Evolutionary conservation across 345 rosid genomes (phyloP).

Genomic region (Boechera retrofracta): DNA sequence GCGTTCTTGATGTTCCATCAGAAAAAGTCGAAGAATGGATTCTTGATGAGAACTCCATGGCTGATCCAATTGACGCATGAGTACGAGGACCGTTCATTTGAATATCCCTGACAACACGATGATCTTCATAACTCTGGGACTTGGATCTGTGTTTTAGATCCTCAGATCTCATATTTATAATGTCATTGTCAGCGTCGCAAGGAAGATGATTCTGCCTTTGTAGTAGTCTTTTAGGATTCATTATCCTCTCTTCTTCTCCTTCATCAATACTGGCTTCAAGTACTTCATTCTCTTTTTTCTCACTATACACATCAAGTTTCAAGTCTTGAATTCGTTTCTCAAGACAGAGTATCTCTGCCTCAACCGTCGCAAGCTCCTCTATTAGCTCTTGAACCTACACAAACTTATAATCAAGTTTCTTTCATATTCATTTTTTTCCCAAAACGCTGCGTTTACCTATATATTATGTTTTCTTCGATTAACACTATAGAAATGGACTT

Average conservation of each 20-base stretch:
- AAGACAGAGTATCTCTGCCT: conserved; percentile 78
- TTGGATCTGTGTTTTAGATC: conserved; percentile 51
- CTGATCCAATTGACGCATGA: conserved; percentile 66
- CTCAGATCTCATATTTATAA: conserved; percentile 33
- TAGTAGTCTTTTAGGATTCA: conserved; percentile 43
- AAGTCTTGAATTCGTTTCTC: conserved; percentile 73
- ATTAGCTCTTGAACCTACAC: conserved; percentile 73
- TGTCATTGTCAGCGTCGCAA: conserved; percentile 37
- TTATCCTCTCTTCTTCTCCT: conserved; percentile 51
- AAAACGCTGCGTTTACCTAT: too few relatives aligned
- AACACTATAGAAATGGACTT: background rate
- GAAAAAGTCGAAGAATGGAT: conserved; percentile 50
- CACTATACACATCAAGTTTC: conserved; percentile 67
- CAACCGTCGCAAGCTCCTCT: conserved; percentile 71
- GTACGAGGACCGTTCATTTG: conserved; percentile 55
- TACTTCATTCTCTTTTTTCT: conserved; percentile 45
- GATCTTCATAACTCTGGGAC: conserved; percentile 55
- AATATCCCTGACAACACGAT: conserved; percentile 44
- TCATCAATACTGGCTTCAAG: conserved; percentile 30
- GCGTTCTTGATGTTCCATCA: conserved; percentile 47
- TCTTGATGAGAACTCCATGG: conserved; percentile 58
- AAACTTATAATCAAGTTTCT: conserved; percentile 22
- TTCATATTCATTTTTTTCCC: too few relatives aligned
- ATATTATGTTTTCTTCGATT: too few relatives aligned
- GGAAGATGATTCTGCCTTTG: conserved; percentile 50